Conservation (phyloP, 2,329 filamentous ascomycete species). For the Sporothrix mexicana region DNA sequence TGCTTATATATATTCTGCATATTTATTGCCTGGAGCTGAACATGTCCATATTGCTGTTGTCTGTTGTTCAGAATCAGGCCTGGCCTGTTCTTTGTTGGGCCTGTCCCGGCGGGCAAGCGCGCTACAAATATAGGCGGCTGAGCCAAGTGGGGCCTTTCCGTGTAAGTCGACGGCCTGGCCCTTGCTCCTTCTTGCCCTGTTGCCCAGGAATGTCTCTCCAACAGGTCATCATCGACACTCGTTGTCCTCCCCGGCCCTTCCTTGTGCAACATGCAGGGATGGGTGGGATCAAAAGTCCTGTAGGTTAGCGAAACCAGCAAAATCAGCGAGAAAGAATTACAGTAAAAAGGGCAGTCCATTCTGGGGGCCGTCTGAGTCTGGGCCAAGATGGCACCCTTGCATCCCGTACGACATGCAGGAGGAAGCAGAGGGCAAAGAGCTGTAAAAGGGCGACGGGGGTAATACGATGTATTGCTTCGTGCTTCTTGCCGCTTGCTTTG, state of each 20-base stretch:
- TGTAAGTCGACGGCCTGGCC: conserved; percentile 5
- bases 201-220: neutral
- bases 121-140: neutral
- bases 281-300: neutral
- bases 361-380: neutral
- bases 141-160: neutral
- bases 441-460: neutral
- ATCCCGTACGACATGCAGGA: conserved; percentile 14
- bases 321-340: neutral
- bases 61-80: too few species aligned
- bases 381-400: conserved; percentile 25
- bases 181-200: neutral
- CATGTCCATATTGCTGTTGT: too few species aligned
- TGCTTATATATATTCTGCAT: too few species aligned
- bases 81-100: too few species aligned
- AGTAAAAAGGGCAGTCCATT: too few species aligned
- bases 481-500: neutral
- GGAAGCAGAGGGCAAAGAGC: neutral
- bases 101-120: neutral
- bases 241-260: neutral
- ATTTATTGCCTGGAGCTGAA: conserved; percentile 1
- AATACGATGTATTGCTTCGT: neutral
- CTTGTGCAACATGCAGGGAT: conserved; percentile 21
- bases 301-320: neutral
- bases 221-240: neutral